A percentile compares a stretch with the other conserved stretches of the same genome.
phyloP scores from a whole-genome alignment of 306 rosid species.

The Psophocarpus tetragonolobus region DNA sequence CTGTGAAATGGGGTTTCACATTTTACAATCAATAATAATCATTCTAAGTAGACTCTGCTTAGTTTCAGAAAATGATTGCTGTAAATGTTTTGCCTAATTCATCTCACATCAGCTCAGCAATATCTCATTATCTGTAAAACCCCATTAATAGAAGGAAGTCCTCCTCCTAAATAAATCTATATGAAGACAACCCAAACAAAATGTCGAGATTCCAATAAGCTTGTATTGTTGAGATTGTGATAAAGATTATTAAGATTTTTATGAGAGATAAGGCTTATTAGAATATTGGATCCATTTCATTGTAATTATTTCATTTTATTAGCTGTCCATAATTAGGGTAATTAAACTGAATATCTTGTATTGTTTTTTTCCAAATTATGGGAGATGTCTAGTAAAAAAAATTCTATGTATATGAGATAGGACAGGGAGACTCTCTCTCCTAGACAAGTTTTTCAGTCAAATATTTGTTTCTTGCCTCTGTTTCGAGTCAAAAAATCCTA shows the following conservation, averaged over 20 bases:
- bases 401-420: neutral
- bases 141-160: neutral
- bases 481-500: neutral
- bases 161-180: neutral
- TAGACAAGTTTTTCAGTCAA: neutral
- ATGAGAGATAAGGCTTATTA: neutral
- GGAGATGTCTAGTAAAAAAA: neutral
- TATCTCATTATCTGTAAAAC: neutral
- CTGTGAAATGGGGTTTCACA: neutral
- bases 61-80: conserved; percentile 2
- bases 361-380: neutral
- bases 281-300: neutral
- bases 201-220: neutral
- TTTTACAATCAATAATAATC: neutral
- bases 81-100: neutral
- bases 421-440: neutral
- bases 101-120: conserved; percentile 2
- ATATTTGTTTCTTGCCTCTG: neutral
- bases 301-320: neutral
- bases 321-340: neutral
- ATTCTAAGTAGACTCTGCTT: neutral
- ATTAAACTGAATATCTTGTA: neutral
- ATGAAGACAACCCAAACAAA: neutral
- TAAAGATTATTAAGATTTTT: neutral
- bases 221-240: neutral